Percentiles rank a stretch among this genome's conserved stretches.
phyloP scores from a whole-genome alignment of 371 early-diverging fungal genomes.

The Cokeromyces recurvatus region DNA sequence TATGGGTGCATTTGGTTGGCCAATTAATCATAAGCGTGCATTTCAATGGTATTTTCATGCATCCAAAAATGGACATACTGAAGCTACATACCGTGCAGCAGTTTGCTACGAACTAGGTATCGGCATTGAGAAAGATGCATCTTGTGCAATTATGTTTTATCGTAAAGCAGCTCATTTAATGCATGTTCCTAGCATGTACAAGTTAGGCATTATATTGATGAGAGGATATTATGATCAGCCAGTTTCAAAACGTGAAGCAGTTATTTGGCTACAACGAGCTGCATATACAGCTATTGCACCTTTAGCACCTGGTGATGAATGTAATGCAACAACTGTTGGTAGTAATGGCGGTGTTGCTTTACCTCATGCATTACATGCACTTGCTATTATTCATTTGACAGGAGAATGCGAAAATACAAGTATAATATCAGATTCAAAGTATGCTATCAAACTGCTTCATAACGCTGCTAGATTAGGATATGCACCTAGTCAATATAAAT shows the following conservation, averaged over 20 bases:
- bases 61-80: slow-evolving; percentile 85
- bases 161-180: slow-evolving; percentile 88
- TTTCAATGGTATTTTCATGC: slow-evolving; percentile 89
- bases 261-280: slow-evolving; percentile 91
- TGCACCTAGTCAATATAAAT: slow-evolving; percentile 83
- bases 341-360: slow-evolving; percentile 2
- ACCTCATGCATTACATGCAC: slow-evolving; percentile 90
- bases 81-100: slow-evolving; percentile 92
- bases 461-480: slow-evolving; percentile 89
- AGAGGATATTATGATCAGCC: slow-evolving; percentile 73
- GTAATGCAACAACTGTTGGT: slow-evolving; percentile 31
- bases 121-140: slow-evolving; percentile 82
- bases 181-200: slow-evolving; percentile 94
- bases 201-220: slow-evolving; percentile 82
- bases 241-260: slow-evolving; percentile 78
- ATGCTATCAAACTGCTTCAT: slow-evolving; percentile 83
- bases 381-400: slow-evolving; percentile 63
- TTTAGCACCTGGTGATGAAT: slow-evolving; percentile 1
- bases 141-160: slow-evolving; percentile 84
- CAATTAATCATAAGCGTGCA: slow-evolving; percentile 81
- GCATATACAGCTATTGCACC: slow-evolving; percentile 73
- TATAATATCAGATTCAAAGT: slow-evolving; percentile 71
- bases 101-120: slow-evolving; percentile 94
- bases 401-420: slow-evolving; percentile 77
- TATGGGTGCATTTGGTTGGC: slow-evolving; percentile 69